Evolutionary conservation across 176 grass and related monocot genomes (phyloP).

Genomic region (Oryza brachyantha): DNA sequence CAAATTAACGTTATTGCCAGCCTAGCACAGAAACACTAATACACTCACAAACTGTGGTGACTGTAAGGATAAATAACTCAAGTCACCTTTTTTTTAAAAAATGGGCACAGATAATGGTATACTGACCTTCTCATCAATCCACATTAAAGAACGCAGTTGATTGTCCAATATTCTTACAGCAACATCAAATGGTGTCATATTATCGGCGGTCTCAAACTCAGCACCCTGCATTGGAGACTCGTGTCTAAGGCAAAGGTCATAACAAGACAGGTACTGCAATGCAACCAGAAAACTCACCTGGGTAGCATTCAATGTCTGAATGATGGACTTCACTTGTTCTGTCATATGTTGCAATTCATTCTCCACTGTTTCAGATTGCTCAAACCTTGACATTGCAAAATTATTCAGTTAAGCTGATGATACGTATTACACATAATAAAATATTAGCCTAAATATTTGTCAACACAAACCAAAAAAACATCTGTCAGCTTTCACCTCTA

Average conservation of each 20-base stretch:
- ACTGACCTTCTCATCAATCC: conserved; percentile 96
- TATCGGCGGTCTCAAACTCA: conserved; percentile 62
- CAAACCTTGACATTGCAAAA: conserved; percentile 65
- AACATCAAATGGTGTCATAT: conserved; percentile 91
- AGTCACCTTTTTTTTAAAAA: not conserved
- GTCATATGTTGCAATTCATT: conserved; percentile 96
- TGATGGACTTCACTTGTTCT: conserved; percentile 96
- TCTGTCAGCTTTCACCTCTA: not conserved
- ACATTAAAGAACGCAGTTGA: conserved; percentile 92
- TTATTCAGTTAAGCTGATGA: conserved; percentile 2
- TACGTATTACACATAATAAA: not conserved
- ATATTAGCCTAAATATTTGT: not conserved
- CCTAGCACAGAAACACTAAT: not conserved
- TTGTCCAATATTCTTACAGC: conserved; percentile 96
- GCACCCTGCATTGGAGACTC: conserved; percentile 59
- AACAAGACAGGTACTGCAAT: conserved; percentile 22
- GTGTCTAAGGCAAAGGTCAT: conserved; percentile 7
- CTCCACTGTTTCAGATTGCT: conserved; percentile 79
- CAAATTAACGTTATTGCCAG: conserved; percentile 21
- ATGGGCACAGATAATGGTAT: not conserved
- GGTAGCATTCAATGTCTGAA: conserved; percentile 86
- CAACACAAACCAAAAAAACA: not conserved
- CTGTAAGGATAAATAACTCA: not conserved
- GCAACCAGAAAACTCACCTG: conserved; percentile 49
- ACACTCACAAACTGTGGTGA: not conserved